Base-by-base conservation (phyloP, 495 filamentous ascomycete species). In the Echria macrotheca region DNA sequence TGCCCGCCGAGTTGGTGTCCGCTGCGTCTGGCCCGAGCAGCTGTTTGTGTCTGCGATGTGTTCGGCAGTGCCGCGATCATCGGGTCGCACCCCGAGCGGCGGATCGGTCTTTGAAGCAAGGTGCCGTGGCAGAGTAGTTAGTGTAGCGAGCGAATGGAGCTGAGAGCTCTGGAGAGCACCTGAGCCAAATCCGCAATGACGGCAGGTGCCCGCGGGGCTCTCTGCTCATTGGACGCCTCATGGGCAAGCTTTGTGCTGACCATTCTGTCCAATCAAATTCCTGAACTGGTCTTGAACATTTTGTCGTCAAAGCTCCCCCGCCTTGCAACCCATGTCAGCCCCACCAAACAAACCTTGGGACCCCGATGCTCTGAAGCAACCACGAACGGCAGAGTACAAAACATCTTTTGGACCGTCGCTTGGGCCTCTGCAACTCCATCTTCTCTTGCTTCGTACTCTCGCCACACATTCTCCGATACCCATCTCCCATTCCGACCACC, bases 391-490 rank as follows among this genome's bases (percentile, higher is more conserved):
- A 31, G 28, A 6, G 6, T 31, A 12, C 28, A 31, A 31, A 37
- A 37, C 35, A 14, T 19, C 15, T 19, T 37, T 37, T 37, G 17
- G 17, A 17, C 35, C 21, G 2, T 37, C 21, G 35, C 21, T 35
- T 19, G 15, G 10, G 8, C 35, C 5, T 37, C 35, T 37, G 35
- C 28, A 31, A n/a, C 39, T n/a, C n/a, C 28, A 24, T 31, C 56
- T 53, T 55, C 52, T 31, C 28, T 31, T 31, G 6, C 12, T 12
- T 31, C 7, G 7, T 6, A 17, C 39, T 51, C 36, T 48, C 47
- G 22, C 10, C 19, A 21, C 15, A 31, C 12, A 5, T 32, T 3
- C 24, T 25, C 36, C 17, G 17, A 28, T 37, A 22, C 11, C 23
- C 31, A 31, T 43, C 33, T 44, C 15, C 36, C 35, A 31, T 29